Evolutionary conservation across 768 basidiomycete species (phyloP).

Genomic region (Lentinus tigrinus): DNA sequence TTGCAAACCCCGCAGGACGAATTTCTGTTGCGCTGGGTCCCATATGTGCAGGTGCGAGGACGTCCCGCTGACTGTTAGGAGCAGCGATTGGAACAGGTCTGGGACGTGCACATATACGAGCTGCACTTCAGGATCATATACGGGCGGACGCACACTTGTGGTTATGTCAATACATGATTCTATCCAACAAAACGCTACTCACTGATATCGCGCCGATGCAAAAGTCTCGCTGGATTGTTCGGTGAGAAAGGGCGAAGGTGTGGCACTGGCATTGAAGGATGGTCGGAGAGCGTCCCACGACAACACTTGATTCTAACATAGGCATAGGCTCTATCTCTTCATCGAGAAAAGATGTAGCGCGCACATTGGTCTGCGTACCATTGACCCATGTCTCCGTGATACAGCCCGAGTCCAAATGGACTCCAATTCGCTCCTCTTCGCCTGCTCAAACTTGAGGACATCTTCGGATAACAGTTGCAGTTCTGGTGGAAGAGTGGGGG

Average conservation of each 20-base stretch:
- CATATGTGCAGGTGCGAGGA: constrained; percentile 69
- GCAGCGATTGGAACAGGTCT: constrained; percentile 54
- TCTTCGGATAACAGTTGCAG: constrained; percentile 6
- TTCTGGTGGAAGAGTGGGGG: neutral
- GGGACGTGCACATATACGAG: constrained; percentile 44
- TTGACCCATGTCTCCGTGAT: neutral
- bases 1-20: constrained; percentile 44
- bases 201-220: constrained; percentile 62
- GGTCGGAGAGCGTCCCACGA: constrained; percentile 65
- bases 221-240: constrained; percentile 58
- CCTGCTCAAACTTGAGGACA: neutral
- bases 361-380: neutral
- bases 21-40: constrained; percentile 55
- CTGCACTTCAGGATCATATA: constrained; percentile 38
- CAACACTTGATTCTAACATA: constrained; percentile 12
- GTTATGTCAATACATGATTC: neutral
- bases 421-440: neutral
- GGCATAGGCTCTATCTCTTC: too few relatives aligned
- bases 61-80: constrained; percentile 58
- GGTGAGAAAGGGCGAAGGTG: constrained; percentile 60
- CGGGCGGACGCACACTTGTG: constrained; percentile 48
- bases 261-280: constrained; percentile 29
- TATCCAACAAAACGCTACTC: constrained; percentile 25
- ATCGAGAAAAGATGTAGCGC: neutral
- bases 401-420: constrained; percentile 10